Evolutionary conservation across 2,329 filamentous ascomycete genomes (phyloP), one percentile per base, ranked within the genome.

Genomic region (Ilyonectria robusta): DNA sequence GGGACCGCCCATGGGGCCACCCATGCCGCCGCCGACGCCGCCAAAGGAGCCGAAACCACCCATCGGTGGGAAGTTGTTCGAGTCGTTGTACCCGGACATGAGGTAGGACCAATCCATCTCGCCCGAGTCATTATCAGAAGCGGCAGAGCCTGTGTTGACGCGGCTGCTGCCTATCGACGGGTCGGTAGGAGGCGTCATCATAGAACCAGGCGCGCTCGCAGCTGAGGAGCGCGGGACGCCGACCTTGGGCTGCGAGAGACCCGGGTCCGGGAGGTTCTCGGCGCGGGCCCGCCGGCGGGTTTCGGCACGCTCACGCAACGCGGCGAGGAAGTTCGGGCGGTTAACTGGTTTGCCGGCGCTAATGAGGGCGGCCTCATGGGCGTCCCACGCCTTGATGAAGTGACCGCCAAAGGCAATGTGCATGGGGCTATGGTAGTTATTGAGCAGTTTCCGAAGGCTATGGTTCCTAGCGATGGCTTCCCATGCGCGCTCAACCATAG

Each of bases 331-430:
- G 50, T 76, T 78, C 2, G 87, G 87, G 13, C 81, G 79, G 17
- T 78, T 72, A 2, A 84, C 66, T 2, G 81, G 76, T 33, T 81
- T 82, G 1, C 87, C 87, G 7, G 81, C 77, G 57, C 82, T 81
- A 5, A 79, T 69, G 69, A 85, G 82, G 13, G 85, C 84, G 2
- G 83, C 80, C 70, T 86, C 85, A 61, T 86, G 85, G 2, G 86
- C 87, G 48, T 87, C 85, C 90, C 90, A 92, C 0, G 89, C 89
- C 72, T 89, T 90, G 64, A 92, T 78, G 46, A 92, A 87, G 19
- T 88, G 82, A 21, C 82, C 81, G 1, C 86, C 86, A 67, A 92
- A 89, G 1, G 86, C 85, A 33, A 86, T 79, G 71, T 90, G 88
- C 79, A 90, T 83, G 7, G 88, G 88, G 48, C 83, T 89, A 56